Conservation (phyloP, 2,329 filamentous ascomycete species). For the Colletotrichum sp. region DNA sequence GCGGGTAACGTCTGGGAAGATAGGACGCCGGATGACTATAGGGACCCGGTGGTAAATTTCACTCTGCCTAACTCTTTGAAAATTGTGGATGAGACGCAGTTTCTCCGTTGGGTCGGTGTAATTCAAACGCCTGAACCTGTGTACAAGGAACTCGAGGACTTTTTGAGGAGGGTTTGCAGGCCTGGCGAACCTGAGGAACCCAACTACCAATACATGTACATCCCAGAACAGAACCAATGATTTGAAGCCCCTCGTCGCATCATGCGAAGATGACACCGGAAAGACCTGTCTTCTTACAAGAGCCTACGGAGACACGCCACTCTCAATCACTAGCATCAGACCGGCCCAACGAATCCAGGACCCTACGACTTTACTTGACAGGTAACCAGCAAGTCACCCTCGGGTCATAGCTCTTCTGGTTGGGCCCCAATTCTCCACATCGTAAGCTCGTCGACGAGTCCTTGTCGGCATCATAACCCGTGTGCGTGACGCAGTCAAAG, state of each 20-base stretch:
- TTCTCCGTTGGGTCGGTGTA: rapidly evolving
- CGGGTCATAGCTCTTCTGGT: not conserved
- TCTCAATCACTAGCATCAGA: not conserved
- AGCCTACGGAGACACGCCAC: too few relatives aligned
- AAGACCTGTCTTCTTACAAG: too few relatives aligned
- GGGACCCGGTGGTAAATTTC: not conserved
- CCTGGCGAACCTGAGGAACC: not conserved
- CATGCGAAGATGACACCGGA: too few relatives aligned
- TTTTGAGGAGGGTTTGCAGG: not conserved
- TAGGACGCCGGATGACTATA: not conserved
- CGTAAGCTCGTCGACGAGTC: not conserved
- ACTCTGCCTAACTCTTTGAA: not conserved
- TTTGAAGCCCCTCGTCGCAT: too few relatives aligned
- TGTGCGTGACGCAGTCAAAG: not conserved
- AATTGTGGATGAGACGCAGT: not conserved
- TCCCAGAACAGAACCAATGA: not conserved
- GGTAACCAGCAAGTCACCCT: not conserved
- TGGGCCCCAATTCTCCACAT: not conserved
- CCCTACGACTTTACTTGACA: not conserved
- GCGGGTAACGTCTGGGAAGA: not conserved
- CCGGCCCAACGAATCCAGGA: not conserved
- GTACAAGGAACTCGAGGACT: not conserved
- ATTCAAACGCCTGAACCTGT: not conserved
- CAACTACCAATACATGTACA: not conserved
- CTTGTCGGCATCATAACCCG: not conserved